Base-by-base conservation (phyloP, 345 rosid species). In the Heritiera fomes region DNA sequence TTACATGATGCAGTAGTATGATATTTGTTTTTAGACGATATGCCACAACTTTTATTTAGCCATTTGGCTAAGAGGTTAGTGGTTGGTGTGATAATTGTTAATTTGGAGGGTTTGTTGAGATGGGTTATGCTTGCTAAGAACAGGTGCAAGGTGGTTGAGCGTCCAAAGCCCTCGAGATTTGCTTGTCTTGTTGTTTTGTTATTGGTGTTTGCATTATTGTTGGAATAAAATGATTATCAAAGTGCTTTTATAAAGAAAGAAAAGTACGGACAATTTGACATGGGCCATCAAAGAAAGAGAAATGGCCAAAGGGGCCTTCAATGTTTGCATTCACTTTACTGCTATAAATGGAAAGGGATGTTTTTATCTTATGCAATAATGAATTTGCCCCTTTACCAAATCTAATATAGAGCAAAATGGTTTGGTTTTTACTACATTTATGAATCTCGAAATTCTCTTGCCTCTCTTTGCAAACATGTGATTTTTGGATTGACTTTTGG, bases 141-240 rank as follows among this genome's bases (percentile, higher is more conserved):
- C 71, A 41, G 78, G 84, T 61, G 84, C 70, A 73, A 85, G 80
- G 83, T 63, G 12, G 87, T 62, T 78, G 82, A 81, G 82, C 87
- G 82, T 87, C 90, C 88, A 75, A 77, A 58, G 86, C 75, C 81
- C 82, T 82, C 81, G 40, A 61, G 69, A 78, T 80, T 65, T 49
- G 62, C 62, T 12, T 14, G 32, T 47, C 38, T 7, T 40, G 30
- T 71, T 45, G 49, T 70, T 50, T 12, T 32, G 60, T 75, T 8
- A 8, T 50, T 63, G 32, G 62, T 81, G 55, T 52, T 52, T 15
- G 38, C 40, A 68, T 56, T 67, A 34, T 12, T 56, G 6, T 69
- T 77, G 68, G 77, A 61, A 75, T 58, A 56, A 75, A 20, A 23
- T 15, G 49, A 17, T 59, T 8, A 10, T 53, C 7, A 18, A 53